phyloP scores from a whole-genome alignment of 1,284 basidiomycete species.

The Laetiporus sulphureus region DNA sequence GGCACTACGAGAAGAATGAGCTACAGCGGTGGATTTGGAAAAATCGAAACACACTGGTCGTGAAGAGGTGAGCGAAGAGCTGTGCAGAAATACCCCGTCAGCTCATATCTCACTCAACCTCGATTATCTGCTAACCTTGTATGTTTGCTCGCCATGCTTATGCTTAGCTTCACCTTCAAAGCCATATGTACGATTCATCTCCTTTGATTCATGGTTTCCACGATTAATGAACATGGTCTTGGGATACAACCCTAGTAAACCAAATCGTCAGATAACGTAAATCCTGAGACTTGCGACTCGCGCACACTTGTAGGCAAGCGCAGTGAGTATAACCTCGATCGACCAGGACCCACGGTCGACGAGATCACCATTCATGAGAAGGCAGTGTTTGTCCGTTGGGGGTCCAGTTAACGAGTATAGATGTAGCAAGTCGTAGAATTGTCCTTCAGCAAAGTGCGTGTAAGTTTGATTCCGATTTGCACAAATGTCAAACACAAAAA shows the following conservation, averaged over 20 bases:
- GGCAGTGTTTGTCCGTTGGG: slow-evolving; percentile 74
- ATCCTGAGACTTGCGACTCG: too few species aligned
- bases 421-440: slow-evolving; percentile 93
- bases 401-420: slow-evolving; percentile 82
- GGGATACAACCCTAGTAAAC: slow-evolving; percentile 74
- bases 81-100: slow-evolving; percentile 25
- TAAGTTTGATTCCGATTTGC: slow-evolving; percentile 2
- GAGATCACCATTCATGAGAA: slow-evolving; percentile 94
- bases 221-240: slow-evolving; percentile 86
- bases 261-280: slow-evolving; percentile 3
- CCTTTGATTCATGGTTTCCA: slow-evolving; percentile 96
- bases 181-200: slow-evolving; percentile 86
- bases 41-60: slow-evolving; percentile 57
- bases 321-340: slow-evolving; percentile 90
- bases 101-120: neutral
- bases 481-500: neutral
- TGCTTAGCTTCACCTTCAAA: slow-evolving; percentile 97
- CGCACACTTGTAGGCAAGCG: slow-evolving; percentile 95
- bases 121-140: slow-evolving; percentile 48
- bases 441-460: slow-evolving; percentile 41
- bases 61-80: slow-evolving; percentile 91
- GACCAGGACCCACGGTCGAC: slow-evolving; percentile 98
- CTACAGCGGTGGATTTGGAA: neutral
- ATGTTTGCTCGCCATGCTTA: slow-evolving; percentile 90
- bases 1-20: slow-evolving; percentile 53